A percentile compares a stretch with the other conserved stretches of the same genome.
These are phyloP conservation scores for Rubia yunnanensis DNA, from an alignment of 257 asterid genomes.

Conservation along the genomic window DNA sequence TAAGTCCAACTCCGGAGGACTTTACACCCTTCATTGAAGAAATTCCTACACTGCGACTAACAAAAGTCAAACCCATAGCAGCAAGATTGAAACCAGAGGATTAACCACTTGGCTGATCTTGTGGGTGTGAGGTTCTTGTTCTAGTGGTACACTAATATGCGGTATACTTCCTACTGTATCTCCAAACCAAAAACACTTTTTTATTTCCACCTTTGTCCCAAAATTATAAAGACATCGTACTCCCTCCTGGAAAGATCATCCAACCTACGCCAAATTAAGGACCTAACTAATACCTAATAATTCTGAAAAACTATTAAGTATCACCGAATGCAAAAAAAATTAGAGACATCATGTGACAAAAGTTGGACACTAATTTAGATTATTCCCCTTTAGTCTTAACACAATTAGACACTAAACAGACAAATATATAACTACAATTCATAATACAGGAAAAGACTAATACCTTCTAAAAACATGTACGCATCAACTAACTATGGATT, in stretches of 20 bases:
- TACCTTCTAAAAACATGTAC: neutral
- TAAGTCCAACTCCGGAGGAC: too few species aligned
- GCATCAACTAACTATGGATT: neutral
- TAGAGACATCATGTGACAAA: slow-evolving; percentile 17
- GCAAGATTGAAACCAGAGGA: too few species aligned
- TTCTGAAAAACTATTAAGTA: neutral
- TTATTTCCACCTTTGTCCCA: neutral
- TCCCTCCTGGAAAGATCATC: neutral
- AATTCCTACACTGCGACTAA: too few species aligned
- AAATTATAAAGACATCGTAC: neutral
- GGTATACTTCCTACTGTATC: too few species aligned
- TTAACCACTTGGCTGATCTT: too few species aligned
- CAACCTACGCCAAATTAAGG: neutral
- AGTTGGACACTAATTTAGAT: neutral
- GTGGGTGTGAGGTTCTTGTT: too few species aligned
- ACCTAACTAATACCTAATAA: slow-evolving; percentile 5
- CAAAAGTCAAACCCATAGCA: too few species aligned
- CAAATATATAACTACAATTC: neutral
- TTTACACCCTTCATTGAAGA: too few species aligned
- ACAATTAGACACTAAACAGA: neutral
- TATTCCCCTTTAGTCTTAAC: neutral
- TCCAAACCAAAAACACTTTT: neutral
- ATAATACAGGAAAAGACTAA: too few species aligned
- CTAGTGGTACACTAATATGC: too few species aligned
- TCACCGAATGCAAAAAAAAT: neutral